These are phyloP conservation scores for Cryptococcus sp. DNA, from an alignment of 1,284 basidiomycete genomes.

Conservation along the genomic window DNA sequence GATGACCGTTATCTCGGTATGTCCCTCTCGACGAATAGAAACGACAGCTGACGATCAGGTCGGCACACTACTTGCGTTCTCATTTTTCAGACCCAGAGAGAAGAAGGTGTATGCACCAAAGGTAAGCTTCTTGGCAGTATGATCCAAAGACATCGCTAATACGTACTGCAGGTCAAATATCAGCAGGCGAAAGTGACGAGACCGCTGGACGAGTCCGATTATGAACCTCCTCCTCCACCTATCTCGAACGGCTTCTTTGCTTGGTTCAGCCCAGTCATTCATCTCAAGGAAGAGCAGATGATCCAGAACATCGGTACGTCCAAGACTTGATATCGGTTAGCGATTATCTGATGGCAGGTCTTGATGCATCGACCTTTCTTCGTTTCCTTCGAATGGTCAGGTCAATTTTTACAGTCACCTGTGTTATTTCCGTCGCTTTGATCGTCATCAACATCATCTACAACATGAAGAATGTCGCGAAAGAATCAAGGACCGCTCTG, in stretches of 20 bases:
- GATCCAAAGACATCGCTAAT: background rate
- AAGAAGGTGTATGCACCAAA: conserved; percentile 52
- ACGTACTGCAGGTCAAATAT: conserved; percentile 64
- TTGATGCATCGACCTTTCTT: conserved; percentile 90
- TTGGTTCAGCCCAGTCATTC: conserved; percentile 82
- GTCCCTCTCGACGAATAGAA: conserved; percentile 28
- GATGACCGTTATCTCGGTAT: conserved; percentile 64
- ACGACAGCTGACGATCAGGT: conserved; percentile 40
- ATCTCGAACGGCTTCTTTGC: conserved; percentile 77
- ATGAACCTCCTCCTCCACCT: conserved; percentile 48
- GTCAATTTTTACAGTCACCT: conserved; percentile 59
- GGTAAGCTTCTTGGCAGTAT: conserved; percentile 44
- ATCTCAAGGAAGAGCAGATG: conserved; percentile 79
- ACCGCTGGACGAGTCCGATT: conserved; percentile 36
- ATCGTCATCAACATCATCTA: conserved; percentile 61
- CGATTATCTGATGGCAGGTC: conserved; percentile 46
- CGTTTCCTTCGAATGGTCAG: conserved; percentile 86
- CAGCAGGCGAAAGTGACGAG: conserved; percentile 50
- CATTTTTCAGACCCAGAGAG: conserved; percentile 71
- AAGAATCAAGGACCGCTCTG: conserved; percentile 54
- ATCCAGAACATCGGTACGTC: conserved; percentile 70
- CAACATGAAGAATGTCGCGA: conserved; percentile 61
- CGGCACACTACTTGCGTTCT: conserved; percentile 65
- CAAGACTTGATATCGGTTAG: background rate
- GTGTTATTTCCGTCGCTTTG: conserved; percentile 63